Percentiles rank a stretch among this genome's conserved stretches.
Conservation (phyloP, 2,329 filamentous ascomycete genomes). For the Aspergillus costaricaensis region DNA sequence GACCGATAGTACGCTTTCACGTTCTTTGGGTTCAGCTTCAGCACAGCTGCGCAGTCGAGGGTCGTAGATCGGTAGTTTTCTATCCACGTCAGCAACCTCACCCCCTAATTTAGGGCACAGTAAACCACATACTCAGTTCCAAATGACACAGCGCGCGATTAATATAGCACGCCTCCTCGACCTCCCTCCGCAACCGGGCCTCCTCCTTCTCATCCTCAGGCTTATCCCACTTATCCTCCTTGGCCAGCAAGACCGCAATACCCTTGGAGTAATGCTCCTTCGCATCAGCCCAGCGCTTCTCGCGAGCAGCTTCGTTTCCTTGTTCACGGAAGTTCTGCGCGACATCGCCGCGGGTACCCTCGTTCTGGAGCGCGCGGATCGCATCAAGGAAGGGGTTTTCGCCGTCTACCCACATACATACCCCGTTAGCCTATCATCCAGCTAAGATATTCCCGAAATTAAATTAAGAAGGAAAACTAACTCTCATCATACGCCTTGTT, state of each 20-base stretch:
- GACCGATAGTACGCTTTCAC: slow-evolving; percentile 91
- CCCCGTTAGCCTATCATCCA: neutral
- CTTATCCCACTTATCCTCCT: slow-evolving; percentile 58
- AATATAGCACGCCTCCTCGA: slow-evolving; percentile 75
- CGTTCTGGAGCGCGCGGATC: slow-evolving; percentile 85
- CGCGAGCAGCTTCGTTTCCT: slow-evolving; percentile 83
- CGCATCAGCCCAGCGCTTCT: slow-evolving; percentile 75
- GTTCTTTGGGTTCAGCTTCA: slow-evolving; percentile 77
- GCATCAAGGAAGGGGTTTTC: slow-evolving; percentile 85
- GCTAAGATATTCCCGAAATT: neutral
- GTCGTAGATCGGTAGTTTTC: slow-evolving; percentile 86
- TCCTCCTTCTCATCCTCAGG: slow-evolving; percentile 59
- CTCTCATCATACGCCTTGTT: slow-evolving; percentile 62
- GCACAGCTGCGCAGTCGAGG: slow-evolving; percentile 76
- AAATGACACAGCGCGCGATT: slow-evolving; percentile 92
- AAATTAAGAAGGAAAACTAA: slow-evolving; percentile 25
- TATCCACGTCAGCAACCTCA: slow-evolving; percentile 30
- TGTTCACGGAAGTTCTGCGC: slow-evolving; percentile 83
- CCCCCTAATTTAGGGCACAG: neutral
- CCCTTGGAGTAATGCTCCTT: slow-evolving; percentile 90
- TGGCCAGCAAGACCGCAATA: slow-evolving; percentile 68
- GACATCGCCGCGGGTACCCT: slow-evolving; percentile 84
- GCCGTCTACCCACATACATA: slow-evolving; percentile 46
- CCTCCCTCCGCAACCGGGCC: slow-evolving; percentile 61
- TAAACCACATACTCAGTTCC: slow-evolving; percentile 76